Percentiles rank a stretch among this genome's conserved stretches.
Conservation (phyloP, 2,329 filamentous ascomycete species). For the Diplodia corticola region DNA sequence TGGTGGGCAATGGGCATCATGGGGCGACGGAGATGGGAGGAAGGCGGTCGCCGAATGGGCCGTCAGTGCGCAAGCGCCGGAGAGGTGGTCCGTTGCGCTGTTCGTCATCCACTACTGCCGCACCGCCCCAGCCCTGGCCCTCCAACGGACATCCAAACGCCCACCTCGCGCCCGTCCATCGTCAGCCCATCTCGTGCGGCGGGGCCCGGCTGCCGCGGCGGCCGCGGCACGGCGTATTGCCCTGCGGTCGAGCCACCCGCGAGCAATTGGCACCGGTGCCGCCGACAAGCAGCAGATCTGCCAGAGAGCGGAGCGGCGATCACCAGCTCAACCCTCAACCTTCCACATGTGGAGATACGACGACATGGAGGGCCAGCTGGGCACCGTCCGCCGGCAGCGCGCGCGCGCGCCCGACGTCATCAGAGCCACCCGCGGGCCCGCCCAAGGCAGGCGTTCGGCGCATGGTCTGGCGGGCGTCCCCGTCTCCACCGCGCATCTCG, state of each 20-base stretch:
- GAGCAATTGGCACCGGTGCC: background rate
- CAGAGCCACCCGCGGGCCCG: background rate
- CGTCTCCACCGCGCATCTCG: slow-evolving; percentile 5
- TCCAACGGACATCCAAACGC: background rate
- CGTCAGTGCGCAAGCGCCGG: background rate
- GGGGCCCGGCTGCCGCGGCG: background rate
- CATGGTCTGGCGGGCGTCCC: slow-evolving; percentile 12
- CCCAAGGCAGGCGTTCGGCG: background rate
- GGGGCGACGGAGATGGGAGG: background rate
- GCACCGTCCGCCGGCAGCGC: background rate
- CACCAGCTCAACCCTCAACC: slow-evolving; percentile 18
- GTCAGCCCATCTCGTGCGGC: slow-evolving; percentile 1
- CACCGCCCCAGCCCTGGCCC: background rate
- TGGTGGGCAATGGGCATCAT: background rate
- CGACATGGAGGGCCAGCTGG: background rate
- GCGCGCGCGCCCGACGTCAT: slow-evolving; percentile 1
- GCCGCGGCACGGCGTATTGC: background rate
- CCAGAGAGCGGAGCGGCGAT: slow-evolving; percentile 16
- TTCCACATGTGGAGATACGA: slow-evolving; percentile 11
- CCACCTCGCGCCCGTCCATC: background rate
- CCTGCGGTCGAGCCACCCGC: background rate
- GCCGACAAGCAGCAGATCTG: background rate
- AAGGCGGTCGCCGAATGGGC: slow-evolving; percentile 2
- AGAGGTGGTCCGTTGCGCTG: slow-evolving; percentile 5
- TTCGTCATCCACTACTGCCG: background rate